Base-by-base conservation (phyloP, 2,329 filamentous ascomycete genomes). In the Hypoxylon sp. region DNA sequence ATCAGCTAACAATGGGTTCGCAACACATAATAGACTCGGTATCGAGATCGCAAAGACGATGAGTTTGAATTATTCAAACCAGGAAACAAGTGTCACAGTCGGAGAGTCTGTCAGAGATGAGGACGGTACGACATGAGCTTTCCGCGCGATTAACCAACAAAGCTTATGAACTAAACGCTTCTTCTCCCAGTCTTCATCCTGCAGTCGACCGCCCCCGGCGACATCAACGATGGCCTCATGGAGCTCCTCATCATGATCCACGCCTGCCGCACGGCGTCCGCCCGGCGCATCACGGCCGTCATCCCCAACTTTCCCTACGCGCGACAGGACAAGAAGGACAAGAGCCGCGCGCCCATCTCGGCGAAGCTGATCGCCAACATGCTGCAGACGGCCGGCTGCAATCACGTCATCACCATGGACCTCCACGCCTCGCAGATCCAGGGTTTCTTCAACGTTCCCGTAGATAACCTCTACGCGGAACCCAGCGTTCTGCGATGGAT, bases 171-270 rank as follows among this genome's bases (percentile, higher is more conserved):
- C 41, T 51, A 12, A 48, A 42, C 6, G 9, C 38, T 16, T 16
- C 15, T 44, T 34, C n/a, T n/a, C 40, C 4, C 35, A 68, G 92
- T 97, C 69, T 97, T 97, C 77, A 96, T 97, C 66, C 80, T 97
- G 54, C 93, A 97, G 75, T 96, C 93, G 16, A 96, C 94, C 36
- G 88, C 90, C 29, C 93, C 93, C 2, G 92, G 93, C 70, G 92
- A 97, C 70, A 95, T 97, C 77, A 99, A 99, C 75, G 93, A 97
- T 71, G 91, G 91, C 38, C 82, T 99, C 53, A 97, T 99, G 93
- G 93, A 99, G 75, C 83, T 97, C 26, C 83, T 97, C 62, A 97
- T 97, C 75, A 96, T 97, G 87, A 95, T 97, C 73, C 95, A 96
- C 69, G 93, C 93, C 59, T 97, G 93, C 80, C 76, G 77, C 31